Evolutionary conservation across 2,329 filamentous ascomycete genomes (phyloP), one percentile per base, ranked within the genome.

Genomic region (Pleoardoris graminearum): DNA sequence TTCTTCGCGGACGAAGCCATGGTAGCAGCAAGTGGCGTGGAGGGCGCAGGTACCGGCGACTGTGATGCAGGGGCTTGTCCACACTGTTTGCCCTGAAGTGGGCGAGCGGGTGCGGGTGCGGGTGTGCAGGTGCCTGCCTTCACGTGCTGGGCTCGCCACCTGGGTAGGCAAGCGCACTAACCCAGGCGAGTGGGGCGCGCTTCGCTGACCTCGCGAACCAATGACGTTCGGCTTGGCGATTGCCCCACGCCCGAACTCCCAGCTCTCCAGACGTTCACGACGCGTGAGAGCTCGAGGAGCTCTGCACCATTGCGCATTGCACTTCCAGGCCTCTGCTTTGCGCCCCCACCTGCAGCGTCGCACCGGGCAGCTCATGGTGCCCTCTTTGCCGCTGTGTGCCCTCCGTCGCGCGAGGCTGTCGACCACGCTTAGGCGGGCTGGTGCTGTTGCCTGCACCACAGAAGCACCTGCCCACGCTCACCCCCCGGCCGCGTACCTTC

Each of bases 1-100:
- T 66, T 65, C 53, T 64, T 67, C 8, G 56, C 22, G 8, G 53
- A 12, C 8, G 68, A 59, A 23, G 66, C 61, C 67, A 70, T 70
- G 32, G 38, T 19, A 14, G 46, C 21, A 19, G 41, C 32, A 6
- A 12, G 38, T 8, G 38, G 36, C 42, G 7, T 16, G 27, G 14
- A 17, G 23, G 36, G 30, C 16, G 48, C 30, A 50, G 22, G 48
- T 21, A 44, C 32, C 33, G 30, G 12, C 3, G 12, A 19, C n/a
- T 19, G 7, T 17, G 37, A 17, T 25, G 14, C 39, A 33, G 30
- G 23, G 35, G 33, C 25, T n/a, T 17, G 10, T 49, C 14, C 35
- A 41, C 35, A 35, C 22, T 37, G n/a, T 44, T 44, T 27, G 49
- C 41, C 23, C 35, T 21, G 4, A 38, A 35, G 42, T 29, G 38